Evolutionary conservation across 176 grass and related monocot species (phyloP).

Genomic region (Luzula sylvatica): DNA sequence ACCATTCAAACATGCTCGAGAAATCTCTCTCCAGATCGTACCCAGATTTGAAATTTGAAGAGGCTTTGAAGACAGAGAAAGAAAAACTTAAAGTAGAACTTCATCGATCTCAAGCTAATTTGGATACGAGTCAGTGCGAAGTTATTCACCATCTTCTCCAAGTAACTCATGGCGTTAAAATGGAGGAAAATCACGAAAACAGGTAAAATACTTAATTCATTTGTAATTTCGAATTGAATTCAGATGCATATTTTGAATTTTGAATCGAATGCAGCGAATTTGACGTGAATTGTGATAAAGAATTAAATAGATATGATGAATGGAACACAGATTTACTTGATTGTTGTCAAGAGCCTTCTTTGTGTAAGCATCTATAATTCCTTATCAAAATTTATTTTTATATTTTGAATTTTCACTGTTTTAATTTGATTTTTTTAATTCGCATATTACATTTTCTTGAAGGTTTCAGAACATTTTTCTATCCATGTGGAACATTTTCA

Average conservation of each 20-base stretch:
- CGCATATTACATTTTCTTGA: slow-evolving; percentile 10
- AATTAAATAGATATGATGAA: slow-evolving; percentile 36
- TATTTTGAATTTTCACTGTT: slow-evolving; percentile 4
- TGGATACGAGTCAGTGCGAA: slow-evolving; percentile 69
- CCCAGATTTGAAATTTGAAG: slow-evolving; percentile 71
- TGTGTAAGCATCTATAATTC: slow-evolving; percentile 56
- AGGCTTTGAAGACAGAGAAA: slow-evolving; percentile 81
- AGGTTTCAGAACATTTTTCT: slow-evolving; percentile 94
- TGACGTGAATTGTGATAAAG: slow-evolving; percentile 36
- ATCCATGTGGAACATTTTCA: slow-evolving; percentile 86
- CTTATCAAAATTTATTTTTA: slow-evolving; percentile 10
- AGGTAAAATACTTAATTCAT: background rate
- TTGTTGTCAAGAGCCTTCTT: slow-evolving; percentile 86
- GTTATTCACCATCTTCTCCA: slow-evolving; percentile 85
- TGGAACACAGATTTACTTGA: slow-evolving; percentile 95
- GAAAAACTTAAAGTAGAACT: slow-evolving; percentile 95
- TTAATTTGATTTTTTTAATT: background rate
- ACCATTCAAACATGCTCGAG: slow-evolving; percentile 64
- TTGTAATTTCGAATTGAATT: too few relatives aligned
- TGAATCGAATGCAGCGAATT: slow-evolving; percentile 12
- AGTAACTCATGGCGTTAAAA: slow-evolving; percentile 56
- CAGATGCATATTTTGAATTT: background rate
- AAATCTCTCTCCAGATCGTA: slow-evolving; percentile 85
- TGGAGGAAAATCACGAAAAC: slow-evolving; percentile 5
- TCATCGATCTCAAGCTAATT: slow-evolving; percentile 70